These are phyloP conservation scores for Eudorina sp. DNA, from an alignment of 139 green algal genomes.

Conservation along the genomic window DNA sequence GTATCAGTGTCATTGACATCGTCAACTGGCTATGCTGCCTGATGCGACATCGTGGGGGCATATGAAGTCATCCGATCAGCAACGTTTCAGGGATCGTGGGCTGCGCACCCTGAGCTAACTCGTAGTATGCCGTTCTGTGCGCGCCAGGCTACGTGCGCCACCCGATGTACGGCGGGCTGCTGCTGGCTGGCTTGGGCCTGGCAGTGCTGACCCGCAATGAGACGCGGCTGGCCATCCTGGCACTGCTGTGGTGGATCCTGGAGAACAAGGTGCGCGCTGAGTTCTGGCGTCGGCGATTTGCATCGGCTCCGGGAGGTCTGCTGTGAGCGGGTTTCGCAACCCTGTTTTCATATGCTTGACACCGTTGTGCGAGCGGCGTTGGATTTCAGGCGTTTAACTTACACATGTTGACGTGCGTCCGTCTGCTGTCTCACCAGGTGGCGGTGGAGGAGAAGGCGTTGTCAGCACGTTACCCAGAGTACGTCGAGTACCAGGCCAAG, in stretches of 20 bases:
- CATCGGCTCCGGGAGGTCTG: neutral
- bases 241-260: slow-evolving; percentile 60
- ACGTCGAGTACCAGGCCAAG: slow-evolving; percentile 55
- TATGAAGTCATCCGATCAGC: too few species aligned
- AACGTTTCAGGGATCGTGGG: too few species aligned
- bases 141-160: slow-evolving; percentile 58
- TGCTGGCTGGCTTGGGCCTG: slow-evolving; percentile 61
- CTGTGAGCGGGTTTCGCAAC: neutral
- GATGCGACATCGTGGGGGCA: too few species aligned
- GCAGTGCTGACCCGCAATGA: slow-evolving; percentile 57
- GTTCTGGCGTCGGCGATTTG: neutral
- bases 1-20: too few species aligned
- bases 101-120: too few species aligned
- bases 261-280: slow-evolving; percentile 60
- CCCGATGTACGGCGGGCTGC: slow-evolving; percentile 70
- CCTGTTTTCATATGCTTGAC: neutral
- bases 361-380: neutral
- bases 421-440: slow-evolving; percentile 29
- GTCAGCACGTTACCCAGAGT: slow-evolving; percentile 53
- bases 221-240: slow-evolving; percentile 57
- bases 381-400: neutral
- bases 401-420: neutral
- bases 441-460: slow-evolving; percentile 58
- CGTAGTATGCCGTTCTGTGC: neutral
- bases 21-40: too few species aligned